These are phyloP conservation scores for Cymbomonas tetramitiformis DNA, from an alignment of 139 green algal species.

Conservation along the genomic window DNA sequence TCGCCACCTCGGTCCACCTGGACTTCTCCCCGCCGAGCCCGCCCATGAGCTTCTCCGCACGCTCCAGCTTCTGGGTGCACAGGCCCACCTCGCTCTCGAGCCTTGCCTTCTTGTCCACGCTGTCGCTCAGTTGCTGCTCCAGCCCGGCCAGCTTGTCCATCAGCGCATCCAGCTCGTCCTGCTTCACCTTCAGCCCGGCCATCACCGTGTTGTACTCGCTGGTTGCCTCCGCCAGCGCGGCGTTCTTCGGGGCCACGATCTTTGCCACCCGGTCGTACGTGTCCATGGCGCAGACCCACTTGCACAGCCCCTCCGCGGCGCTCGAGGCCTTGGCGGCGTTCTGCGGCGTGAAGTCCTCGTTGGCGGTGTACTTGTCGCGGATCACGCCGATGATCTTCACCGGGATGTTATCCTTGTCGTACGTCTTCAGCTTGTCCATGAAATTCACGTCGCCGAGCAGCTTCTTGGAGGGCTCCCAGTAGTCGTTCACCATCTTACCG, in stretches of 20 bases:
- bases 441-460: constrained; percentile 22
- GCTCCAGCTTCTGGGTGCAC: constrained; percentile 30
- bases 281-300: constrained; percentile 30
- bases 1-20: constrained; percentile 18
- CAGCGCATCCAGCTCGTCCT: constrained; percentile 25
- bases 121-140: constrained; percentile 24
- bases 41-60: constrained; percentile 32
- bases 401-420: constrained; percentile 35
- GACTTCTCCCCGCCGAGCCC: constrained; percentile 27
- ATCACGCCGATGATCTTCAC: constrained; percentile 25
- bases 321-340: constrained; percentile 20
- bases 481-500: constrained; percentile 26
- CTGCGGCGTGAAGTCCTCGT: constrained; percentile 28
- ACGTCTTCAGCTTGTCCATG: constrained; percentile 22
- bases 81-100: constrained; percentile 29
- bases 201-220: constrained; percentile 26
- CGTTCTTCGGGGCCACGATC: constrained; percentile 30
- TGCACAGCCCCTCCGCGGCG: constrained; percentile 29
- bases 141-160: constrained; percentile 26
- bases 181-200: constrained; percentile 26
- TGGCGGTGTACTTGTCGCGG: constrained; percentile 20
- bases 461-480: constrained; percentile 20
- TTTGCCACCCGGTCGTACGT: constrained; percentile 32
- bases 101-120: constrained; percentile 20
- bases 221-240: constrained; percentile 23